These are phyloP conservation scores for Talaromyces borbonicus DNA, from an alignment of 495 filamentous ascomycete species.

Conservation along the genomic window DNA sequence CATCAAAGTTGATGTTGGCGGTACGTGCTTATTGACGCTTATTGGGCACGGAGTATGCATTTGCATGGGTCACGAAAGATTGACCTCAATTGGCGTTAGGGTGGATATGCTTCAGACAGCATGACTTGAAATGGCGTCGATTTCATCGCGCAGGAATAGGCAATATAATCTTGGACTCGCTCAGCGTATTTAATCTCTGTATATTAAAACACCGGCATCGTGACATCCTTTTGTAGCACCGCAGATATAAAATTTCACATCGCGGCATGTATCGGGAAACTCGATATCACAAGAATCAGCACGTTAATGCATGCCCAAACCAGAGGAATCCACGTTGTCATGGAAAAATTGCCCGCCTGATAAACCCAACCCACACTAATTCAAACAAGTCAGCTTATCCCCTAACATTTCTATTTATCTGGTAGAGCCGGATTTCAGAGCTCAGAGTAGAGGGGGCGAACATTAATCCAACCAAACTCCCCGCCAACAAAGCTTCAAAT, in stretches of 20 bases:
- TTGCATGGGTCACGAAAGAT: no score
- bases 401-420: neutral
- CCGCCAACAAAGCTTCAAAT: conserved; percentile 73
- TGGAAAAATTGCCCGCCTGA: conserved; percentile 74
- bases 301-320: conserved; percentile 90
- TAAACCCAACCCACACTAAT: conserved; percentile 79
- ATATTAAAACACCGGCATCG: neutral
- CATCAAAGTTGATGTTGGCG: conserved; percentile 10
- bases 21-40: neutral
- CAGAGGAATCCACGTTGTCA: conserved; percentile 97
- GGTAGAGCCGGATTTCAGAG: neutral
- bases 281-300: conserved; percentile 80
- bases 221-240: neutral
- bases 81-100: conserved; percentile 17
- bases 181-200: conserved; percentile 46
- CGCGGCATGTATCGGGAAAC: conserved; percentile 92
- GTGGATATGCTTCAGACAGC: conserved; percentile 10
- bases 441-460: conserved; percentile 31
- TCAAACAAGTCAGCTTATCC: conserved; percentile 17
- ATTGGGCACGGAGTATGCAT: no score
- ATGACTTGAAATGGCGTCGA: neutral
- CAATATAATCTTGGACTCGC: conserved; percentile 14
- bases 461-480: conserved; percentile 83
- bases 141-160: neutral
- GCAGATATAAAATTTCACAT: conserved; percentile 43